Base-by-base conservation (phyloP, 257 asterid genomes). In the Ligustrum vulgare region DNA sequence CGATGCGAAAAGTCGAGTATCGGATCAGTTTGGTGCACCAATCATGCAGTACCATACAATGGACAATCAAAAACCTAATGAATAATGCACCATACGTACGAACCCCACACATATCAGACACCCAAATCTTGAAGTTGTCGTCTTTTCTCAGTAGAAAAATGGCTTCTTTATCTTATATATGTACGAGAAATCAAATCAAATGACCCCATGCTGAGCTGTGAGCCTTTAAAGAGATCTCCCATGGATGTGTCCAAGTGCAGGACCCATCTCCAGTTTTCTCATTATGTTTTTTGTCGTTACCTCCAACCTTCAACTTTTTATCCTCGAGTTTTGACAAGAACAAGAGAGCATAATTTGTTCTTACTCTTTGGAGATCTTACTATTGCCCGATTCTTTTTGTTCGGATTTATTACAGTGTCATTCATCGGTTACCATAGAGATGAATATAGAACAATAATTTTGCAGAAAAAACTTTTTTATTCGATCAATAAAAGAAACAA, bases 131-230 rank as follows among this genome's bases (percentile, higher is more conserved):
- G 35, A 60, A 49, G 58, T 72, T 45, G 35, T 45, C 23, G 22
- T 20, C 58, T 3, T 3, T 12, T 63, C 39, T 45, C 35, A 43
- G 8, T 58, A 56, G 67, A 36, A 39, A 32, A 73, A 23, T 67
- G 72, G 60, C 23, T 72, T 67, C 71, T 45, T 35, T 64, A 71
- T 75, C 66, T 39, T 70, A 67, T 34, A 67, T 34, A 43, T 58
- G 82, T 82, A 75, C 83, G 73, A 67, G 66, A 82, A 67, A 75
- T 74, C 79, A 75, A 54, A 67, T 75, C 79, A 0, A 2, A 47
- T 0, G 79, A 82, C 85, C 82, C 85, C 77, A 63, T 37, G 9
- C 72, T 65, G 56, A 43, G 82, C 78, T 82, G 85, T 78, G 76
- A 58, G 54, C 71, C 49, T 43, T 77, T 6, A 28, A 69, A 71